These are phyloP conservation scores for Aspergillus indologenus DNA, from an alignment of 495 filamentous ascomycete genomes.

Conservation along the genomic window DNA sequence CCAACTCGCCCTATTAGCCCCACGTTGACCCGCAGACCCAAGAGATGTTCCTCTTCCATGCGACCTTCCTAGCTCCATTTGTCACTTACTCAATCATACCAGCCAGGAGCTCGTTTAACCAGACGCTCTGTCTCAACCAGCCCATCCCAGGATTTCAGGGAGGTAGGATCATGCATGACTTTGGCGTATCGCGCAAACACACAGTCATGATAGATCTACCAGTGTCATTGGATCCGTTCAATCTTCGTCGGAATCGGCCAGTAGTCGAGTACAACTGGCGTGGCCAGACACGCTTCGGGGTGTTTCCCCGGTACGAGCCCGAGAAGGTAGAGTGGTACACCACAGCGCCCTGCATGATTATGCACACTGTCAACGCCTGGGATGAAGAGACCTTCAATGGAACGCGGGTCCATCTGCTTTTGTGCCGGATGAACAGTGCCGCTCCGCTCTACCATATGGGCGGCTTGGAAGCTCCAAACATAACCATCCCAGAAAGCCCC, in stretches of 20 bases:
- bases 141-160: conserved; percentile 54
- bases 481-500: conserved; percentile 43
- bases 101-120: conserved; percentile 6
- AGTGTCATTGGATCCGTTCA: conserved; percentile 57
- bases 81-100: conserved; percentile 63
- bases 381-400: conserved; percentile 31
- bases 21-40: conserved; percentile 56
- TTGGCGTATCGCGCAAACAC: conserved; percentile 56
- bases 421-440: conserved; percentile 59
- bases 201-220: conserved; percentile 67
- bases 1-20: too few species aligned
- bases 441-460: conserved; percentile 58
- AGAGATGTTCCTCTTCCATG: conserved; percentile 63
- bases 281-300: conserved; percentile 55
- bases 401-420: conserved; percentile 52
- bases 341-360: conserved; percentile 60
- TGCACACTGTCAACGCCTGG: conserved; percentile 68
- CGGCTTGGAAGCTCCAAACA: conserved; percentile 46
- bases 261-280: conserved; percentile 53
- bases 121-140: conserved; percentile 32
- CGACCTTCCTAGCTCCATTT: conserved; percentile 57
- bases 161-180: conserved; percentile 71
- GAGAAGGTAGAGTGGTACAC: conserved; percentile 58
- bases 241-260: conserved; percentile 49
- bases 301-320: conserved; percentile 59